Base-by-base conservation (phyloP, 176 grass and related monocot species). In the Chloris gayana region DNA sequence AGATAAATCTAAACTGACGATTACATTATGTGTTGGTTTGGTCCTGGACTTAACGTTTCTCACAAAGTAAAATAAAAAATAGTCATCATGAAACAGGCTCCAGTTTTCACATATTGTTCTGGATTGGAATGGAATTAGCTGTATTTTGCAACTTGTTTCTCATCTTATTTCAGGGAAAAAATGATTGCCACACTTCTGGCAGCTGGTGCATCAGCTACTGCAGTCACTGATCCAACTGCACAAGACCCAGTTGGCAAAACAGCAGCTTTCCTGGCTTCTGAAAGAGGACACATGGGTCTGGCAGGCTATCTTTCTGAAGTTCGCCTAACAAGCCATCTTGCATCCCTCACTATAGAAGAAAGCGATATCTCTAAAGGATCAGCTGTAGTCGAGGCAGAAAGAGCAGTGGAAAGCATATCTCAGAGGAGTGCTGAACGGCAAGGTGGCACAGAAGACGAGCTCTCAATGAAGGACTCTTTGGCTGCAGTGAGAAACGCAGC, bases 401-500 rank as follows among this genome's bases (percentile, higher is more conserved):
- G 67, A 70, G 85, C 89, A 60, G 89, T 93, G 65, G 91, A 91
- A 67, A 89, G 87, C 84, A 88, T 95, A 82, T 83, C 88, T 26
- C 86, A 86, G 66, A 89, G 83, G 76, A 98, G 57, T 68, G 77
- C 79, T 12, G 82, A 90, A 71, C 80, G 78, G 35, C 68, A 66
- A 70, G 86, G 90, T 64, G 76, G 81, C 56, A 90, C 84, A 30
- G 97, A 99, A 85, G 93, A 99, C 62, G 97, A 99, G 32, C 87
- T 91, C 83, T 91, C 97, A 37, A 67, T 99, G 59, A 95, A 93
- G 77, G 93, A 99, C 64, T 99, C 93, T 84, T 81, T 99, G 73
- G 92, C 92, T 74, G 97, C 97, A n/a, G 97, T 99, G 22, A 99
- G 97, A 88, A 99, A 99, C 71, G 75, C 77, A 58, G 75, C 97